Base-by-base conservation (phyloP, 805 yeast species). In the Kodamaea kaohsiungensis region DNA sequence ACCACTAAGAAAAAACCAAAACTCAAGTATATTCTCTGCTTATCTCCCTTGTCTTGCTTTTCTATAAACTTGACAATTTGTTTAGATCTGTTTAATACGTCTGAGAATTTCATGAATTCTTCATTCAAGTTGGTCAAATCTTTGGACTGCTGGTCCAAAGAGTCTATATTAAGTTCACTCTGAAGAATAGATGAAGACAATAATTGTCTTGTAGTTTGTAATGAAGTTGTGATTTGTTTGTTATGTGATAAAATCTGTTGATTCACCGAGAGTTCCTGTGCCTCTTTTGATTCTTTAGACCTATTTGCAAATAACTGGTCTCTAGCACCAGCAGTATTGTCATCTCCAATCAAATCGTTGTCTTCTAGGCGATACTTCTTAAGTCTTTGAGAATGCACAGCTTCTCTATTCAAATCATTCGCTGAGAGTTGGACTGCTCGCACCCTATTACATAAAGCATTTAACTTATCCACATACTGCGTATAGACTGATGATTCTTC, bases 31-130 rank as follows among this genome's bases (percentile, higher is more conserved):
- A 82, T 81, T 43, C 81, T 71, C 49, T 73, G 63, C 53, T 80
- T 73, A 57, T 82, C 86, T 3, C 70, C 66, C 51, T 73, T 69
- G 58, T 82, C 83, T 51, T 82, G 79, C 58, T 77, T 79, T 56
- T 82, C 84, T 43, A 82, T 81, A 48, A 78, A 73, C 57, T 71
- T 73, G 42, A 82, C 84, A 42, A 82, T 71, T 19, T 73, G 72
- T 46, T 71, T 73, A 0, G 84, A 78, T 51, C 68, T 74, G 48
- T 66, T 59, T 38, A 82, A 62, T 7, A 81, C 62, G 39, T 68
- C 71, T 18, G 71, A 73, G 62, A 82, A 78, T 16, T 66, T 68
- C 10, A 65, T 52, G 59, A 79, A 74, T 49, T 75, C 73, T 12
- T 73, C 72, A 52, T 81, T 76, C 53, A 81, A 66, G 8, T 63